Evolutionary conservation across 2,329 filamentous ascomycete genomes (phyloP), one percentile per base, ranked within the genome.

Genomic region (Xylariaceae sp.): DNA sequence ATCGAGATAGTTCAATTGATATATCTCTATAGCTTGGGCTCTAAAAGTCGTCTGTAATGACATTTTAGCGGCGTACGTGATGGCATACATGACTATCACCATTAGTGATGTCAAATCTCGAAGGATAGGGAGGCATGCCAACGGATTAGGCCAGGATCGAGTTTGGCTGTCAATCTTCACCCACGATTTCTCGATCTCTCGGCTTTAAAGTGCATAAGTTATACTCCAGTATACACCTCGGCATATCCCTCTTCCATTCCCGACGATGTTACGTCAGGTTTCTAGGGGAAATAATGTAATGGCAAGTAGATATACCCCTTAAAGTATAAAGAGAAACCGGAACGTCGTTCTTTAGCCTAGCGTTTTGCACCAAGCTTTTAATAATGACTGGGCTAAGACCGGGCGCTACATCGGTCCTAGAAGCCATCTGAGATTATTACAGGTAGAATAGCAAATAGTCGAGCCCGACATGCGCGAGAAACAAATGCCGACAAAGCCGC

Each of bases 51-150:
- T 47, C 40, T 47, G 44, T 11, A 51, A 44, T 2, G 54, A 52
- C 43, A 55, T 58, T 22, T 48, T 50, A 9, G 52, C 48, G 3
- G 48, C 36, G 31, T 57, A 57, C 11, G 45, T 52, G 14, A 55
- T 48, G 4, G 55, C 44, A n/a, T 45, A 43, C 2, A 57, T 41
- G 11, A 58, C 11, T 14, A 58, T 56, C n/a, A 53, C 33, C 5
- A 44, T 40, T 5, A 44, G 6, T 4, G 39, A 47, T 14, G 19
- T 35, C 15, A 35, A 38, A 6, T 48, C 6, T 14, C 48, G 39
- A 12, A 51, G 51, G 5, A 59, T 41, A 11, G 42, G 32, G 5
- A 59, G 42, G 31, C 49, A 54, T 3, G 36, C 47, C 14, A 59
- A 42, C 11, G 55, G 57, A 27, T 59, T 59, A 2, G 57, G 49